phyloP scores from a whole-genome alignment of 108 stramenopile genomes.

The Nitzschia palea region DNA sequence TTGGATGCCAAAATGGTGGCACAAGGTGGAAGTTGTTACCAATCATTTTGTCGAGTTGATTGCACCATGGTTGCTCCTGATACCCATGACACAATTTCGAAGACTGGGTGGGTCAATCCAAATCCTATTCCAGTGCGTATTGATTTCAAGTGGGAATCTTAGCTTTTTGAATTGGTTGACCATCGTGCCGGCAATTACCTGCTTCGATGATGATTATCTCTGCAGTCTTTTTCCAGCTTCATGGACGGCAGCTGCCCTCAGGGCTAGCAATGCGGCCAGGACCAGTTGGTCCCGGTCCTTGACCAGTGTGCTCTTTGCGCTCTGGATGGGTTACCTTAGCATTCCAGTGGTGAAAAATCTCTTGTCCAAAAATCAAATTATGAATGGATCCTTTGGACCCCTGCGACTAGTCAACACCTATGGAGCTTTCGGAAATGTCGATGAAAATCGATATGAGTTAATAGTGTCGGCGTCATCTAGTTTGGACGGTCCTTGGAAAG shows the following conservation, averaged over 20 bases:
- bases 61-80: constrained; percentile 54
- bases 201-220: constrained; percentile 55
- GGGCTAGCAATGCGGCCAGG: not conserved
- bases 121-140: constrained; percentile 53
- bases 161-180: constrained; percentile 72
- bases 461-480: constrained; percentile 48
- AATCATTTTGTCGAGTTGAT: constrained; percentile 76
- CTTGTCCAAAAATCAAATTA: constrained; percentile 37
- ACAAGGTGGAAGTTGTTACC: constrained; percentile 52
- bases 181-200: constrained; percentile 55
- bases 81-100: constrained; percentile 33
- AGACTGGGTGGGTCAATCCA: constrained; percentile 53
- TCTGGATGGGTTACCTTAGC: constrained; percentile 24
- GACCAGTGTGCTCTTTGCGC: not conserved
- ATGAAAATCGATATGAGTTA: constrained; percentile 49
- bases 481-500: constrained; percentile 53
- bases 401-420: constrained; percentile 56
- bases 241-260: not conserved
- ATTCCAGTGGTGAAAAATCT: constrained; percentile 54
- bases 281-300: not conserved
- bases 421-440: constrained; percentile 62
- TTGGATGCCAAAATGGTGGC: constrained; percentile 54
- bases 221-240: not conserved
- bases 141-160: constrained; percentile 59
- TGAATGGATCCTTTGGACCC: constrained; percentile 72